Evolutionary conservation across 768 basidiomycete species (phyloP), one percentile per base, ranked within the genome.

Genomic region (Myochromella boudieri): DNA sequence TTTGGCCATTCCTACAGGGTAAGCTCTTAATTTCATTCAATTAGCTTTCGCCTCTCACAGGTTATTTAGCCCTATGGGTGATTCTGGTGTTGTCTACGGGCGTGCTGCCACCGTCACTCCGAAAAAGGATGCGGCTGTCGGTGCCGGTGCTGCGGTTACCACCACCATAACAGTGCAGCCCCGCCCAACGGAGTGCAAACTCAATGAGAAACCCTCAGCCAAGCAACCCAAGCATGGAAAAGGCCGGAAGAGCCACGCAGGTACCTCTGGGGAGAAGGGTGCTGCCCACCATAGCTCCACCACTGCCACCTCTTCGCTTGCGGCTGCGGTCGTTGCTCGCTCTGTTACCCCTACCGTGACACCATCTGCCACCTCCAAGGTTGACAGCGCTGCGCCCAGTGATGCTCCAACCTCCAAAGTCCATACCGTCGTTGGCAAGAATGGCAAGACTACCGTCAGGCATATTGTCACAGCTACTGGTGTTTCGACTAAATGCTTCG

Each of bases 1-100:
- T 25, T 42, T 69, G 28, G 66, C 64, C 33, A 53, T 56, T 45
- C 57, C 62, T 24, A 31, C 56, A 28, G 60, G 60, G 67, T 68
- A 49, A 53, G 63, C 52, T 17, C 20, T 29, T 8, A 8, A 9
- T 14, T 20, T 42, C 10, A 5, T 22, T 12, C 11, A n/a, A 6
- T 27, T 28, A 11, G 12, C 15, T 15, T 9, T 5, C n/a, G n/a
- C 28, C 28, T 8, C 28, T 29, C 8, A 29, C 28, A 29, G 14
- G 28, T 29, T 44, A 8, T 37, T n/a, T 43, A 59, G 62, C n/a
- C 41, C 49, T 28, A 34, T 46, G 37, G 37, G 51, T 36, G 59
- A 55, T n/a, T n/a, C n/a, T n/a, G n/a, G n/a, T n/a, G 60, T 31
- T 46, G 48, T 29, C 9, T 40, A 27, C 12, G 15, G 27, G 40